These are phyloP conservation scores for Triangularia setosa DNA, from an alignment of 2,329 filamentous ascomycete species.

Conservation along the genomic window DNA sequence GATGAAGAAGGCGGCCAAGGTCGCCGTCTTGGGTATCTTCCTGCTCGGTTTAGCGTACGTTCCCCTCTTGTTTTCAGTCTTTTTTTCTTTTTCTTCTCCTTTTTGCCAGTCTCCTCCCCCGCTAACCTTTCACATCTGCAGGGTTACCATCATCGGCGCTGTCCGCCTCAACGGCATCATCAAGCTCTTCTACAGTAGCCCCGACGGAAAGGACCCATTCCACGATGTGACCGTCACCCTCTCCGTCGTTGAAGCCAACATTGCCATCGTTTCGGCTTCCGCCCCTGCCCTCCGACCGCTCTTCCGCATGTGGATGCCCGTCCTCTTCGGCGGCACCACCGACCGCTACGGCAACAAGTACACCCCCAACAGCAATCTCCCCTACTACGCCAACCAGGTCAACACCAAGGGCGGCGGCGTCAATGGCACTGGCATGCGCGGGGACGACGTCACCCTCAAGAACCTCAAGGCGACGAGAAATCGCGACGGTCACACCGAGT, in stretches of 20 bases:
- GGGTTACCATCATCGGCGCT: constrained; percentile 32
- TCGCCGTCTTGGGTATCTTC: constrained; percentile 30
- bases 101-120: no score
- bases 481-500: constrained; percentile 19
- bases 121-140: constrained; percentile 13
- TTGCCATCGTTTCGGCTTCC: constrained; percentile 38
- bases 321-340: constrained; percentile 21
- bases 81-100: not conserved
- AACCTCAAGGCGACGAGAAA: constrained; percentile 12
- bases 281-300: constrained; percentile 38
- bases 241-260: constrained; percentile 37
- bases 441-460: constrained; percentile 14
- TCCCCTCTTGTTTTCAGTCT: no score
- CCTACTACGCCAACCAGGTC: not conserved
- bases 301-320: constrained; percentile 29
- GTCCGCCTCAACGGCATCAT: constrained; percentile 32
- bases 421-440: not conserved
- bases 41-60: constrained; percentile 28
- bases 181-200: constrained; percentile 29
- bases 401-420: not conserved
- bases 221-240: constrained; percentile 33
- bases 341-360: constrained; percentile 18
- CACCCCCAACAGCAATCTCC: constrained; percentile 12
- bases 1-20: constrained; percentile 27
- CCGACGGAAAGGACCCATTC: constrained; percentile 24